phyloP scores from a whole-genome alignment of 331 rosid species.

The Acacia pycnantha region DNA sequence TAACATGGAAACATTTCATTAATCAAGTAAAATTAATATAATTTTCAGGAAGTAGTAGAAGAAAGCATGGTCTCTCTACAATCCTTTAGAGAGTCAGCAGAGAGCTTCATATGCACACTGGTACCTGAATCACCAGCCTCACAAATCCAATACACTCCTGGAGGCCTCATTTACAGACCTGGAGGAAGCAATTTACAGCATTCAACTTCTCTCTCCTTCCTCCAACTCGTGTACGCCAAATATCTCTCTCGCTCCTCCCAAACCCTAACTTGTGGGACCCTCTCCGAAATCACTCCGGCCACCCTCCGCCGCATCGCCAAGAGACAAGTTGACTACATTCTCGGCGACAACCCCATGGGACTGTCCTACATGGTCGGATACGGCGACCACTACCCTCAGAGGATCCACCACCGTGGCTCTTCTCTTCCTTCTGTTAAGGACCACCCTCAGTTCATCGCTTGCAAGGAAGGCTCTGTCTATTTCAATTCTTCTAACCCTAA shows the following conservation, averaged over 20 bases:
- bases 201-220: constrained; percentile 77
- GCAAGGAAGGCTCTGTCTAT: constrained; percentile 69
- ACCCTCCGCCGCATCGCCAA: constrained; percentile 59
- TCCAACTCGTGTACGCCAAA: constrained; percentile 67
- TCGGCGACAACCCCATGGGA: constrained; percentile 79
- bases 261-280: constrained; percentile 59
- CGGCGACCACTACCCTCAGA: constrained; percentile 53
- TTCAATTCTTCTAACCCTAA: constrained; percentile 67
- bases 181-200: constrained; percentile 93
- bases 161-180: constrained; percentile 76
- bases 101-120: constrained; percentile 76
- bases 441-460: constrained; percentile 56
- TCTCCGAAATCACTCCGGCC: constrained; percentile 45
- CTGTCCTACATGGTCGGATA: constrained; percentile 92
- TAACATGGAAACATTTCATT: no score
- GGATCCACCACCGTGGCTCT: constrained; percentile 84
- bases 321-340: constrained; percentile 74
- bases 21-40: no score
- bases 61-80: constrained; percentile 58
- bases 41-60: constrained; percentile 71
- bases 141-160: constrained; percentile 71
- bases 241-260: constrained; percentile 57
- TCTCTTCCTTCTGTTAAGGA: constrained; percentile 72
- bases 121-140: constrained; percentile 62
- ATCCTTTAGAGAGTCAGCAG: constrained; percentile 70